Base-by-base conservation (phyloP, 257 asterid species). In the Jasminum sambac region DNA sequence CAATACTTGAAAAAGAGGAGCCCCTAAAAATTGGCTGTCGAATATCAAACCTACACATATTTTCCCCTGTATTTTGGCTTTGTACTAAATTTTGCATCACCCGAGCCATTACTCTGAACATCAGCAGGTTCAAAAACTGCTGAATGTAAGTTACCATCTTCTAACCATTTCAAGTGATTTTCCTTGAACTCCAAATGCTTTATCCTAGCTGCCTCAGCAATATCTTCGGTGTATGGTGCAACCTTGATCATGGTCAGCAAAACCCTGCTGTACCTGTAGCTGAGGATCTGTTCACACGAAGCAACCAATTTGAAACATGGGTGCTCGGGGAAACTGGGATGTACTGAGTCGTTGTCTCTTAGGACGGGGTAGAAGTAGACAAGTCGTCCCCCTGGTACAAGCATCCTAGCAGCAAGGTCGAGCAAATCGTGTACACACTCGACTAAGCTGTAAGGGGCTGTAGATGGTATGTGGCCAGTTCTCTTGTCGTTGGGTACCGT, bases 381-480 rank as follows among this genome's bases (percentile, higher is more conserved):
- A 2, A 95, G 95, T 4, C 98, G 91, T 41, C 99, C 99, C 1
- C 91, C 93, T 83, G 80, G 87, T 52, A 89, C 94, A 6, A 95
- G 99, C 98, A 89, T 89, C 68, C 67, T 88, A 63, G 96, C 97
- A 2, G 97, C 99, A 75, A 88, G 83, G 89, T 95, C 95, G 5
- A 95, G 96, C 82, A 95, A 74, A 76, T 95, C 99, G 16, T 95
- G 97, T 44, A 95, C 95, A n/a, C 99, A 95, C 81, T 95, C 99
- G 3, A 80, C 98, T 74, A 95, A 78, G 85, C 99, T 89, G 85
- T 91, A 95, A 37, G 98, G 75, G 14, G 98, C 99, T 0, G 99
- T 95, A 8, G 99, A 95, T 26, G 99, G 99, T 75, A 95, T 95
- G 87, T 95, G 99, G 80, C 66, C 89, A 3, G 86, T 83, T 70